Base-by-base conservation (phyloP, 2,329 filamentous ascomycete species). In the Penicillium sp. region DNA sequence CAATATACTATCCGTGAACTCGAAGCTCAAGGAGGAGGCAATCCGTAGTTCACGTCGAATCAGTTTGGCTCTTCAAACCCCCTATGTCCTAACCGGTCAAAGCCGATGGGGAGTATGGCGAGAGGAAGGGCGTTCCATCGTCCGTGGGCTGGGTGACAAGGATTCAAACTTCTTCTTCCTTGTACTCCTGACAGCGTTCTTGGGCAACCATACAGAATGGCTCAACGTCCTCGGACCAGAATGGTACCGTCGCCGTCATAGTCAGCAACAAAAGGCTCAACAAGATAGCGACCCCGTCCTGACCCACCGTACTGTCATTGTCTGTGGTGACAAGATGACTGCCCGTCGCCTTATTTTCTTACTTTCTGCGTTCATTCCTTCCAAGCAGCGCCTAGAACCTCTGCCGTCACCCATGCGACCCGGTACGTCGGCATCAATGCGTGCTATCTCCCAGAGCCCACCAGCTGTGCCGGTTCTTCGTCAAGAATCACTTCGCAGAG, bases 181-280 rank as follows among this genome's bases (percentile, higher is more conserved):
- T 68, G 85, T 84, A 26, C 75, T 86, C 13, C 75, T 87, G 33
- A 87, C 85, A 1, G 84, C 84, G 1, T 87, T 87, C 59, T 74
- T 87, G 56, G 85, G 84, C 0, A 85, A 82, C 45, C 84, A 87
- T 65, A 86, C 84, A 0, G 83, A 86, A 65, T 87, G 85, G 85
- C 79, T 87, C 11, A 83, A 82, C 59, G 71, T 78, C 3, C 71
- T 86, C 22, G 83, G 82, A 1, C 84, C 84, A 2, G 82, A 82
- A 56, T 82, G 82, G 79, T 82, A 84, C 68, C 79, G 82, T 45
- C 81, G 81, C 57, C 81, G 82, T 33, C 79, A 84, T 66, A 78
- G 79, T 59, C 75, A 83, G 62, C 80, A 83, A 66, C 81, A 85
- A 67, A 80, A 81, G 68, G 75, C 79, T 6, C 77, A 78, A 54